Conservation (phyloP, 345 rosid genomes). For the Stellera chamaejasme region DNA sequence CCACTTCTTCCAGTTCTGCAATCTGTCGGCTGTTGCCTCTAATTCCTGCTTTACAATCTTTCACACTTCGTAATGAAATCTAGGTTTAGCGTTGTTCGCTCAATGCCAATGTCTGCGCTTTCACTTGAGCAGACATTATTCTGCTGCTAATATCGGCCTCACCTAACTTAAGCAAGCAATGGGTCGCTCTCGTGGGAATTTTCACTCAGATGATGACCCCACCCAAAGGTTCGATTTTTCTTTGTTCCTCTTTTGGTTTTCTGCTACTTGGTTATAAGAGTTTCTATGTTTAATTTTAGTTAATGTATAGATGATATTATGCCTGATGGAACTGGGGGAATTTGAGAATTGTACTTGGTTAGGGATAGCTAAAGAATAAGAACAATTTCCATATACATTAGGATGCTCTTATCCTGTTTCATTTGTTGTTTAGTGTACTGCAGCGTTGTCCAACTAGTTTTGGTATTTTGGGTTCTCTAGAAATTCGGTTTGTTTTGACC, state of each 20-base stretch:
- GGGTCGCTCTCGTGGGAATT: conserved; percentile 98
- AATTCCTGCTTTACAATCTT: neutral
- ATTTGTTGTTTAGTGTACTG: too few relatives aligned
- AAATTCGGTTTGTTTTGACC: too few relatives aligned
- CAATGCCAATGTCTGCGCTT: neutral
- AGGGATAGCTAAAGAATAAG: too few relatives aligned
- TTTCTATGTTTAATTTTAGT: too few relatives aligned
- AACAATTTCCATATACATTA: too few relatives aligned
- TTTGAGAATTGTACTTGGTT: too few relatives aligned
- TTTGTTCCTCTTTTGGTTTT: conserved; percentile 5
- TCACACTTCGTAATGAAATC: neutral
- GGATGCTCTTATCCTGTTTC: too few relatives aligned
- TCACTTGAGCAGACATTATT: neutral
- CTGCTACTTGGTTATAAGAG: neutral
- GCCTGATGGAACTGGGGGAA: too few relatives aligned
- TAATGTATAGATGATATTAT: too few relatives aligned
- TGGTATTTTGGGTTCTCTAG: too few relatives aligned
- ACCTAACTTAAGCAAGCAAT: conserved; percentile 25
- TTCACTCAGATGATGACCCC: conserved; percentile 88
- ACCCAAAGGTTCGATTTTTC: conserved; percentile 58
- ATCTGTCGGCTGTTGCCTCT: neutral
- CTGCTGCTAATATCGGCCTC: conserved; percentile 15
- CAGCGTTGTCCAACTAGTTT: too few relatives aligned
- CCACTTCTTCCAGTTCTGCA: neutral
- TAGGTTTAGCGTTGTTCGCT: conserved; percentile 9